Percentiles rank a stretch among this genome's conserved stretches.
Conservation (phyloP, 2,329 filamentous ascomycete genomes). For the Diaporthe sp. region DNA sequence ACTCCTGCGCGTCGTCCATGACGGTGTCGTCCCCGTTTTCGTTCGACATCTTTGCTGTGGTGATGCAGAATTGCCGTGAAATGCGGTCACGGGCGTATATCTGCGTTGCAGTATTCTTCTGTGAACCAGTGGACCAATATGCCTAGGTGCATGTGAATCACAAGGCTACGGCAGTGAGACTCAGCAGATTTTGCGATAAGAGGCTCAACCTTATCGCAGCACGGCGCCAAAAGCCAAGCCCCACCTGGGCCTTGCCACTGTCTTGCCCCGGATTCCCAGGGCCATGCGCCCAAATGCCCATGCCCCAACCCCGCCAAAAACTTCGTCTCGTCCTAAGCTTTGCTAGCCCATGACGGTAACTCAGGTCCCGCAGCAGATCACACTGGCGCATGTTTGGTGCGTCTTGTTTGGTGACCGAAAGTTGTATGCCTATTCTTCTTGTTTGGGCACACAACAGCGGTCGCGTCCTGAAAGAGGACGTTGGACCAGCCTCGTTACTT, state of each 20-base stretch:
- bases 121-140: constrained; percentile 16
- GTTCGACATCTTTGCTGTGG: constrained; percentile 39
- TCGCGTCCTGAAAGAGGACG: constrained; percentile 9
- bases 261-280: constrained; percentile 15
- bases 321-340: constrained; percentile 23
- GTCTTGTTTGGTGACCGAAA: constrained; percentile 18
- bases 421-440: neutral
- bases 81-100: neutral
- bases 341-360: constrained; percentile 9
- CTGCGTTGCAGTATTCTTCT: neutral
- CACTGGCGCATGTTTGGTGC: constrained; percentile 6
- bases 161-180: constrained; percentile 23
- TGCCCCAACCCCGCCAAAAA: constrained; percentile 15
- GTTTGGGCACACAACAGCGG: constrained; percentile 7
- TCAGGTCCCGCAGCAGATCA: constrained; percentile 18
- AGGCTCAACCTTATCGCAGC: constrained; percentile 30
- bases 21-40: constrained; percentile 46
- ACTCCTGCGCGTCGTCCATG: constrained; percentile 61
- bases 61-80: neutral
- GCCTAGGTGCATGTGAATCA: constrained; percentile 7
- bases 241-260: neutral
- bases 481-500: constrained; percentile 19
- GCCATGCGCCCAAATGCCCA: neutral
- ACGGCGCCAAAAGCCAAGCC: constrained; percentile 17
- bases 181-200: constrained; percentile 41